phyloP scores from a whole-genome alignment of 768 basidiomycete species.

The Lactifluus rugatus region DNA sequence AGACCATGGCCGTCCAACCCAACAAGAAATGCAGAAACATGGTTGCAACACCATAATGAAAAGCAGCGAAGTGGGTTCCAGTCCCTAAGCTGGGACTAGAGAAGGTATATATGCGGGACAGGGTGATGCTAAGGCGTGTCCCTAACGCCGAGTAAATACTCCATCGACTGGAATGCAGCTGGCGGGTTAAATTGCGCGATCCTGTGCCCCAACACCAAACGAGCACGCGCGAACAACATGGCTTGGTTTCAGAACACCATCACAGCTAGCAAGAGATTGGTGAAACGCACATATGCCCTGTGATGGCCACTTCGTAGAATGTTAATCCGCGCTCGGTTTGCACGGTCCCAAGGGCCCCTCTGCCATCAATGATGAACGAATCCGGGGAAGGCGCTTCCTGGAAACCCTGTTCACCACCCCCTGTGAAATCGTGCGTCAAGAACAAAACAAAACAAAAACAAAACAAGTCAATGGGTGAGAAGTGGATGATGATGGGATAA shows the following conservation, averaged over 20 bases:
- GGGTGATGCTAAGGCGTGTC: not conserved
- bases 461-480: too few relatives aligned
- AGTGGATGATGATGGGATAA: not conserved
- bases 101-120: too few relatives aligned
- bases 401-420: constrained; percentile 17
- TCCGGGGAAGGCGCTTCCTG: constrained; percentile 6
- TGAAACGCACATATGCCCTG: constrained; percentile 18
- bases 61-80: too few relatives aligned
- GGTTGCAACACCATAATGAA: too few relatives aligned
- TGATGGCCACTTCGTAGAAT: constrained; percentile 14
- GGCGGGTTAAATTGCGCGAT: constrained; percentile 16
- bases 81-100: too few relatives aligned
- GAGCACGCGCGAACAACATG: not conserved
- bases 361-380: constrained; percentile 16
- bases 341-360: constrained; percentile 14
- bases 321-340: constrained; percentile 19
- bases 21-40: too few relatives aligned
- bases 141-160: constrained; percentile 12
- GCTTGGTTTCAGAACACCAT: not conserved
- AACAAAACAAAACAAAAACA: too few relatives aligned
- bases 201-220: constrained; percentile 5
- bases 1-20: too few relatives aligned
- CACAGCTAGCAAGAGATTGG: not conserved
- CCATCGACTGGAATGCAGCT: constrained; percentile 16
- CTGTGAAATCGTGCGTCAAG: not conserved